Evolutionary conservation across 306 rosid genomes (phyloP), one percentile per base, ranked within the genome.

Genomic region (Ochetophila trinervis): DNA sequence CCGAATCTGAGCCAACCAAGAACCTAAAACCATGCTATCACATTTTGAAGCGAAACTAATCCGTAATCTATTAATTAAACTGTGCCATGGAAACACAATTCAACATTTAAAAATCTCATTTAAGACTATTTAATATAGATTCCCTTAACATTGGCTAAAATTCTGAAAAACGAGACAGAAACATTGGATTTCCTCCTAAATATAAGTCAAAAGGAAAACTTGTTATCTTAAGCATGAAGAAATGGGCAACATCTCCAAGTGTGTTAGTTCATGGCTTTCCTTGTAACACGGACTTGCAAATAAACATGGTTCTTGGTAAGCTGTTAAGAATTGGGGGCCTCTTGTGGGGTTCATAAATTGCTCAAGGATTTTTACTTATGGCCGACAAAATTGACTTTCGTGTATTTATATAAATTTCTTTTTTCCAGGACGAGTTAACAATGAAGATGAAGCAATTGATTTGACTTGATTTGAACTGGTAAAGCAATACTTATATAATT

Each of bases 161-260:
- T 69, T 75, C 32, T 34, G 49, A 32, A 66, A 70, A 50, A 49
- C 47, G 19, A 51, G 71, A 60, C 73, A 55, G 57, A 60, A 51
- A 20, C 66, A 45, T 47, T 45, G 81, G 53, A 78, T 59, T 63
- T 11, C 6, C 2, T 40, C 49, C 10, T 17, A 13, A 52, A 19
- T 1, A 23, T 8, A 50, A 78, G 81, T 66, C 78, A 78, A 82
- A 36, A 57, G 23, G 21, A 12, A 68, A 36, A 22, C 8, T 16
- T 1, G 45, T 50, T 12, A 45, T 53, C 58, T 52, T 20, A 66
- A n/a, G 24, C 64, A 48, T 35, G 21, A 62, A 70, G 56, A 56
- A 62, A 60, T 48, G 57, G 36, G 37, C 65, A 58, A 30, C 21
- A 13, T 51, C 37, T 57, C 62, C 55, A 8, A 18, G 34, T 21